phyloP scores from a whole-genome alignment of 2,329 filamentous ascomycete species.

The Calonectria naviculata region DNA sequence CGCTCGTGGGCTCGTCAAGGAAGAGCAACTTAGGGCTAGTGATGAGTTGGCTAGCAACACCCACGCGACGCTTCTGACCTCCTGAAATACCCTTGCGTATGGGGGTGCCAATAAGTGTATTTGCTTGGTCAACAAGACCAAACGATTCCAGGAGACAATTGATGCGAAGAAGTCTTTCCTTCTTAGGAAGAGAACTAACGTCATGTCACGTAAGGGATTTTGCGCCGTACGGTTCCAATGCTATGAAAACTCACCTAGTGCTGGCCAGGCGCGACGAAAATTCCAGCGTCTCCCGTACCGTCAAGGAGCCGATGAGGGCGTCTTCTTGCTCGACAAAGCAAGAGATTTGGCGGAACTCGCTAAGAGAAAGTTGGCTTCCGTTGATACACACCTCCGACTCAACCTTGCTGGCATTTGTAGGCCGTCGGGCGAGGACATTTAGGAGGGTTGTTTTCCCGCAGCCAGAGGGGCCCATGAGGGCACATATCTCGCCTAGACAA shows the following conservation, averaged over 20 bases:
- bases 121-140: constrained; percentile 75
- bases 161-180: constrained; percentile 72
- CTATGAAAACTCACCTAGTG: constrained; percentile 54
- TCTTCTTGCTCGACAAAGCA: constrained; percentile 92
- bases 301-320: constrained; percentile 83
- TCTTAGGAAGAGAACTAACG: constrained; percentile 52
- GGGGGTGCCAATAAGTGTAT: constrained; percentile 83
- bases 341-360: constrained; percentile 72
- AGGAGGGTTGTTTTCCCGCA: constrained; percentile 87
- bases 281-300: constrained; percentile 81
- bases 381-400: constrained; percentile 67
- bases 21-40: constrained; percentile 85
- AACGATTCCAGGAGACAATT: constrained; percentile 76
- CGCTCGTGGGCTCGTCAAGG: constrained; percentile 86
- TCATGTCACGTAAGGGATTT: not conserved
- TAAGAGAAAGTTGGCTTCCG: constrained; percentile 62
- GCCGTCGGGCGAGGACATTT: constrained; percentile 76
- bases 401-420: constrained; percentile 54
- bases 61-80: constrained; percentile 84
- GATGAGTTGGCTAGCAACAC: constrained; percentile 84
- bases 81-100: constrained; percentile 87
- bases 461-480: constrained; percentile 82
- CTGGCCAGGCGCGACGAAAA: constrained; percentile 80
- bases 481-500: constrained; percentile 72
- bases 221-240: too few relatives aligned